Base-by-base conservation (phyloP, 805 yeast species). In the Ogataea populi-albae region DNA sequence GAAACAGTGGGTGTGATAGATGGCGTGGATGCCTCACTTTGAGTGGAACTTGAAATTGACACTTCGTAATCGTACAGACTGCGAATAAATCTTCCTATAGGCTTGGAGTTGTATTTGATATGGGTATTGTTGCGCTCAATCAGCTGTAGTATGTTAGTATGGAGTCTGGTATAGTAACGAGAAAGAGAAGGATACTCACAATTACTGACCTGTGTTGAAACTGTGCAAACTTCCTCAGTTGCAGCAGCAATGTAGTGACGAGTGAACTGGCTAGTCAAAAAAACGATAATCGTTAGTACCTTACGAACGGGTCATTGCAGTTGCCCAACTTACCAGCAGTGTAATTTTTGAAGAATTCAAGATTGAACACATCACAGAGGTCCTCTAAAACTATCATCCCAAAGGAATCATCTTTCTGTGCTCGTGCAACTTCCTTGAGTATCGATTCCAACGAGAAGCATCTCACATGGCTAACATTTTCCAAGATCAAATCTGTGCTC, bases 361-460 rank as follows among this genome's bases (percentile, higher is more conserved):
- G 18, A 30, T 56, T 55, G 36, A 57, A 54, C n/a, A 51, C 32
- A 16, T 45, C 55, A 14, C 44, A 45, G 5, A 59, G 30, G 27
- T 59, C 62, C 37, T 58, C 59, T 11, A 59, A 38, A 3, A 59
- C 49, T 10, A 56, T 19, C 11, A 49, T 27, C 17, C 43, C 41
- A 23, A 17, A 32, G 12, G 23, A 21, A 8, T 29, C 34, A 11
- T 30, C 19, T 23, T 20, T 25, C 11, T 11, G 11, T 3, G 36
- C 15, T 6, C 7, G 23, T 4, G 39, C 35, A 6, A 43, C 34
- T 15, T 46, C 49, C 7, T 27, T 23, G n/a, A 29, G 10, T 11
- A 52, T 23, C 6, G 46, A 32, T 5, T 29, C 30, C 12, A 54
- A 25, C 11, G 32, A 37, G 24, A 43, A 41, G 30, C 52, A 46